Evolutionary conservation across 225 moss, liverwort and hornwort genomes (phyloP), one percentile per base, ranked within the genome.

Genomic region (Bryum argenteum): DNA sequence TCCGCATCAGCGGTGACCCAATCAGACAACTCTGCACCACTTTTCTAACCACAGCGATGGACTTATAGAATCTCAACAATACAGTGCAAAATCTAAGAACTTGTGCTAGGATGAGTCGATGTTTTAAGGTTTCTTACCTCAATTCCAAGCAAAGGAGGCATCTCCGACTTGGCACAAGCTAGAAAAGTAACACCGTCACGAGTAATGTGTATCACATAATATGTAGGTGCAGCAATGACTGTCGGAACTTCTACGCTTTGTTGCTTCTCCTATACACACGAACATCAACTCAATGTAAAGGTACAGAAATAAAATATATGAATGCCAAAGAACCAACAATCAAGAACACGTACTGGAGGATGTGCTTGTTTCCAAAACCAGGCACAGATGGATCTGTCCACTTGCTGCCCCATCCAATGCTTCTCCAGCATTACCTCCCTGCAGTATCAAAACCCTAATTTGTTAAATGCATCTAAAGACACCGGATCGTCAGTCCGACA

Each of bases 351-450:
- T 86, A 92, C 97, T 14, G 78, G 81, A 48, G 91, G 89, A 77
- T 93, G 87, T 1, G 92, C 87, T 70, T 91, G 89, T 73, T 88
- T 92, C 98, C 98, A 98, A 74, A 98, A 98, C 98, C 98, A 98
- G 22, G 85, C 73, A 74, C 98, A 98, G 59, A 94, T 91, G 60
- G 94, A 92, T 61, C 94, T 94, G 65, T 99, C 92, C 66, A 99
- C 98, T 74, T 90, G 94, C 77, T 87, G 84, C 62, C 98, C 98
- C 85, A 99, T 86, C 98, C 98, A 94, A 63, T 99, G 98, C 79
- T 93, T 89, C 78, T 94, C 98, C 78, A 99, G 77, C 91, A 99
- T 93, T 59, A 99, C 87, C 72, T 99, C 98, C 80, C 97, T 98
- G 88, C 76, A 80, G 28, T 55, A 20, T 51, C 61, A 47, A 45